phyloP scores from a whole-genome alignment of 2,329 filamentous ascomycete genomes.

The Xylaria sp. region DNA sequence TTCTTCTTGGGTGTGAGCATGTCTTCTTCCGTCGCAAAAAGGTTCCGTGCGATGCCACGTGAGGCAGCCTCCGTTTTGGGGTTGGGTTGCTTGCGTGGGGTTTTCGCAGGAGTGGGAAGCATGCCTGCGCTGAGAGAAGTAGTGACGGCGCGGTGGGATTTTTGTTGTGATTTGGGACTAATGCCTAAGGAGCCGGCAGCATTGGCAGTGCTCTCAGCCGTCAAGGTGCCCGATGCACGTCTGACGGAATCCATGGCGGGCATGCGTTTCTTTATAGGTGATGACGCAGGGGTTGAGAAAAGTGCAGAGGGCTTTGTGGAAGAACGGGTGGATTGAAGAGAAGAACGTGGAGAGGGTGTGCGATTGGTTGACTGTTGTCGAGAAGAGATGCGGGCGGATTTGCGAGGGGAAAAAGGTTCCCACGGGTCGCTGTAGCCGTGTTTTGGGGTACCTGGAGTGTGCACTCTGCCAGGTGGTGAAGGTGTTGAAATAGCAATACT shows the following conservation, averaged over 20 bases:
- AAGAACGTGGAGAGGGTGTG: slow-evolving; percentile 64
- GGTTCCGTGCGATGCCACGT: slow-evolving; percentile 67
- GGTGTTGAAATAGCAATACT: slow-evolving; percentile 63
- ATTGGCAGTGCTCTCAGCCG: slow-evolving; percentile 56
- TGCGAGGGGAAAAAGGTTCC: slow-evolving; percentile 78
- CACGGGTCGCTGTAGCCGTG: slow-evolving; percentile 75
- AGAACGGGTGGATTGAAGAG: slow-evolving; percentile 45
- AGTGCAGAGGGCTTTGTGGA: slow-evolving; percentile 40
- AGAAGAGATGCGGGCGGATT: slow-evolving; percentile 73
- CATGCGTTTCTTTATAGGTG: slow-evolving; percentile 64
- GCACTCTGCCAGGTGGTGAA: slow-evolving; percentile 67
- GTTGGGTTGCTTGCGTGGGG: slow-evolving; percentile 72
- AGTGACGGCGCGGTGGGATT: slow-evolving; percentile 46
- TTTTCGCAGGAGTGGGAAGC: slow-evolving; percentile 83
- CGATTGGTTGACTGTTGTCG: slow-evolving; percentile 62
- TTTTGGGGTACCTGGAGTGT: slow-evolving; percentile 75
- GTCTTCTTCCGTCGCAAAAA: slow-evolving; percentile 71
- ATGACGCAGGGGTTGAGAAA: slow-evolving; percentile 58
- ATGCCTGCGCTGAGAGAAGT: slow-evolving; percentile 60
- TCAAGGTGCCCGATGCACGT: slow-evolving; percentile 59
- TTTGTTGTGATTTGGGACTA: slow-evolving; percentile 45
- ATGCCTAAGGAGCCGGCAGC: slow-evolving; percentile 58
- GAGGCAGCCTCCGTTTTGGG: slow-evolving; percentile 64
- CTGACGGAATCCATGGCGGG: slow-evolving; percentile 60
- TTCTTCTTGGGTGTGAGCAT: slow-evolving; percentile 70